Evolutionary conservation across 2,329 filamentous ascomycete species (phyloP).

Genomic region (Camillea tinctor): DNA sequence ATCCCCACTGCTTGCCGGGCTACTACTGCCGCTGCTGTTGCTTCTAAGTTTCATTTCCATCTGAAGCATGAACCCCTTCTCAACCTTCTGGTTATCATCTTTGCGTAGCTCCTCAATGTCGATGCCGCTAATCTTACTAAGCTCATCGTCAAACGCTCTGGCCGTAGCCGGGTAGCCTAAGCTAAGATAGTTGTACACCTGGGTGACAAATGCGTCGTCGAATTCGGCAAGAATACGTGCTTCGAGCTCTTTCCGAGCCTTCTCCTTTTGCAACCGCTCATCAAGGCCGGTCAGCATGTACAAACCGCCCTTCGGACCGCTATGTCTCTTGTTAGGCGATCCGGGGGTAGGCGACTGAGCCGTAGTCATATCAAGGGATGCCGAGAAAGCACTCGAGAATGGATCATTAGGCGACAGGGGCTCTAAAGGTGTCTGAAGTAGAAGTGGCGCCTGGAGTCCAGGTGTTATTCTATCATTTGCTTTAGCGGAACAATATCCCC

Average conservation of each 20-base stretch:
- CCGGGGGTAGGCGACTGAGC: constrained; percentile 31
- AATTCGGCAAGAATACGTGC: constrained; percentile 66
- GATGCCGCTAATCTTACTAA: constrained; percentile 76
- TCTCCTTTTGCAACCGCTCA: constrained; percentile 50
- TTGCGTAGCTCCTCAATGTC: constrained; percentile 67
- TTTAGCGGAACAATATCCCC: constrained; percentile 61
- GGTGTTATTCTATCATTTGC: constrained; percentile 39
- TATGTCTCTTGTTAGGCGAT: constrained; percentile 22
- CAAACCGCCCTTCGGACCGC: constrained; percentile 40
- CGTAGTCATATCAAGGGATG: constrained; percentile 41
- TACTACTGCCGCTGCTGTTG: constrained; percentile 15
- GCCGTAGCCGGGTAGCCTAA: constrained; percentile 88
- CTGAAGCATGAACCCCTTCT: constrained; percentile 71
- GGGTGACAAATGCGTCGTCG: constrained; percentile 80
- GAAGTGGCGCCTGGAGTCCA: constrained; percentile 44
- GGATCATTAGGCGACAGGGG: constrained; percentile 42
- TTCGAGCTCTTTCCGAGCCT: constrained; percentile 48
- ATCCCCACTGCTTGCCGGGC: neutral
- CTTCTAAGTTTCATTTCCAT: constrained; percentile 41
- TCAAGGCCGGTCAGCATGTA: constrained; percentile 53
- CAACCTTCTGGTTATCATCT: constrained; percentile 56
- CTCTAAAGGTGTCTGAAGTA: constrained; percentile 51
- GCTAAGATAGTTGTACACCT: constrained; percentile 96
- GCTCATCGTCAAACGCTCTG: constrained; percentile 77
- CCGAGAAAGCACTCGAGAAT: constrained; percentile 42